Percentiles rank a stretch among this genome's conserved stretches.
Evolutionary conservation across 2,329 filamentous ascomycete genomes (phyloP).

Genomic region (Lithohypha guttulata): DNA sequence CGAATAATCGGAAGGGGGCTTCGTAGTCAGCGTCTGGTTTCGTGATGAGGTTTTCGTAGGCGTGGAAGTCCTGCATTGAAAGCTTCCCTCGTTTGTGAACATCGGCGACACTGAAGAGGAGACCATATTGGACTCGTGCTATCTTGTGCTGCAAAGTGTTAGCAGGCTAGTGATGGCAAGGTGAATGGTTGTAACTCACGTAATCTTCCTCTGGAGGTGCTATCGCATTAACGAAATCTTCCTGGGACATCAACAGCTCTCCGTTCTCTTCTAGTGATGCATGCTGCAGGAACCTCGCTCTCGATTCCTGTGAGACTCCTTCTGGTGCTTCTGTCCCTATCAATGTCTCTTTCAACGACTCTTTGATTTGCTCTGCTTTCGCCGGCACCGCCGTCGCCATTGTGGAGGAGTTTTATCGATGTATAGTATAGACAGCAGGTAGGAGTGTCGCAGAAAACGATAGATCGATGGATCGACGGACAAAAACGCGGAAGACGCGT

Average conservation of each 20-base stretch:
- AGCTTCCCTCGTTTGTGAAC: conserved; percentile 62
- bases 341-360: conserved; percentile 69
- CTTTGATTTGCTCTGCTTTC: conserved; percentile 37
- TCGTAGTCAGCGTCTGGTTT: conserved; percentile 98
- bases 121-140: conserved; percentile 84
- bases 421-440: no score
- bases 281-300: conserved; percentile 63
- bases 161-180: no score
- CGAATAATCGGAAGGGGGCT: conserved; percentile 94
- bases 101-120: conserved; percentile 88
- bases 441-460: no score
- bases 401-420: no score
- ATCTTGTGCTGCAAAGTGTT: conserved; percentile 84
- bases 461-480: no score
- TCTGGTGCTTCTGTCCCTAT: conserved; percentile 50
- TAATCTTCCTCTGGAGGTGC: conserved; percentile 82
- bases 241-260: conserved; percentile 67
- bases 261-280: conserved; percentile 66
- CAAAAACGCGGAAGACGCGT: no score
- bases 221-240: conserved; percentile 86
- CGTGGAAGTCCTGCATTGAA: conserved; percentile 73
- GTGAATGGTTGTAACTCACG: no score
- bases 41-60: conserved; percentile 83
- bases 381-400: conserved; percentile 27
- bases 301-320: conserved; percentile 63